These are phyloP conservation scores for Diaporthe citriasiana DNA, from an alignment of 2,329 filamentous ascomycete genomes.

Conservation along the genomic window DNA sequence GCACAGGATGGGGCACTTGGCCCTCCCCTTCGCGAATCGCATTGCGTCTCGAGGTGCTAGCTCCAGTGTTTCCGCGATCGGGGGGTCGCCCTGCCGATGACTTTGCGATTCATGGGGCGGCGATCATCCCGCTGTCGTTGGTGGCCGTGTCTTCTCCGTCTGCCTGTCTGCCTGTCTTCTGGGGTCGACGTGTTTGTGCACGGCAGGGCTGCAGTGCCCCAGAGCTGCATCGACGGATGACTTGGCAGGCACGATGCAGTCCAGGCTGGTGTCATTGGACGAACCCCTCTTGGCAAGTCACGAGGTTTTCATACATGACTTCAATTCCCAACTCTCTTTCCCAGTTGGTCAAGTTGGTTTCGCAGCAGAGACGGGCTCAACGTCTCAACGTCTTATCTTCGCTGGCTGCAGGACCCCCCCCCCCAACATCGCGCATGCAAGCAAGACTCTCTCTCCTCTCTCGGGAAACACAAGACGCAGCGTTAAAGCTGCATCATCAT, in stretches of 20 bases:
- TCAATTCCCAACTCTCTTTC: not conserved
- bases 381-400: not conserved
- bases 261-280: constrained; percentile 11
- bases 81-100: constrained; percentile 16
- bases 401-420: not conserved
- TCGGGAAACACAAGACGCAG: constrained; percentile 3
- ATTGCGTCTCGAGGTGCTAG: not conserved
- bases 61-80: not conserved
- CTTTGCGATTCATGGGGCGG: constrained; percentile 24
- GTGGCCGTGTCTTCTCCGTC: not conserved
- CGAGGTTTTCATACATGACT: constrained; percentile 28
- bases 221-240: constrained; percentile 25
- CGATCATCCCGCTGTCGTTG: constrained; percentile 16
- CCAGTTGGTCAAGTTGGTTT: not conserved
- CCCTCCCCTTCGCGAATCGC: constrained; percentile 6
- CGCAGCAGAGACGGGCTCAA: not conserved
- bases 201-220: constrained; percentile 25
- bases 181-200: constrained; percentile 7
- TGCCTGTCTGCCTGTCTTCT: not conserved
- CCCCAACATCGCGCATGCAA: not conserved
- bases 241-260: constrained; percentile 24
- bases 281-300: constrained; percentile 25
- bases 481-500: constrained; percentile 19
- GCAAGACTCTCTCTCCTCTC: not conserved
- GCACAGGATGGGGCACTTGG: not conserved